Evolutionary conservation across 495 filamentous ascomycete species (phyloP), one percentile per base, ranked within the genome.

Genomic region (Rostrohypoxylon terebratum): DNA sequence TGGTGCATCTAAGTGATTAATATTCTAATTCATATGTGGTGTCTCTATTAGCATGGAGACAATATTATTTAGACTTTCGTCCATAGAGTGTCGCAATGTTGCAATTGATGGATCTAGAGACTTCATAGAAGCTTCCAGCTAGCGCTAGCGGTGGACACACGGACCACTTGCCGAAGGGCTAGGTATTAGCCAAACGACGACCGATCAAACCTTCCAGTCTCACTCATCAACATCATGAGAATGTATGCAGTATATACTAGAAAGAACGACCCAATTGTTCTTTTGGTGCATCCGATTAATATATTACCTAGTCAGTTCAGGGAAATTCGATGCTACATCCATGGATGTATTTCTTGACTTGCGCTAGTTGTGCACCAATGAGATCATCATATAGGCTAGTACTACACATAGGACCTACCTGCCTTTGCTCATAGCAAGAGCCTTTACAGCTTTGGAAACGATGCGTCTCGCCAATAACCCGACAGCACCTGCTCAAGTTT

Each of bases 51-150:
- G n/a, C n/a, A n/a, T n/a, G n/a, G n/a, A n/a, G n/a, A n/a, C n/a
- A n/a, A n/a, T n/a, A n/a, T n/a, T n/a, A 31, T 16, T 66, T 14
- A 25, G 10, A 18, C 23, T 57, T 34, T 40, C 40, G 0, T n/a
- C n/a, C n/a, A n/a, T n/a, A 3, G 13, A 40, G 6, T 3, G 28
- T 28, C 2, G 28, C 28, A 28, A 28, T 28, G 53, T 20, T 38
- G 11, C 33, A 20, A 21, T 34, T 57, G 53, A 57, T 53, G 18
- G n/a, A 59, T 14, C 42, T 59, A 61, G 40, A 42, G 36, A 58
- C 11, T 58, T 66, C 18, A 66, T 72, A 53, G 69, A 72, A 72
- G 58, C 38, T 67, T 31, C 69, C 66, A 72, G 69, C 59, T 53
- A 57, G 63, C 68, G 13, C 60, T 54, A 23, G 47, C 3, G 16